Evolutionary conservation across 306 rosid species (phyloP), one percentile per base, ranked within the genome.

Genomic region (Rosa lucieae): DNA sequence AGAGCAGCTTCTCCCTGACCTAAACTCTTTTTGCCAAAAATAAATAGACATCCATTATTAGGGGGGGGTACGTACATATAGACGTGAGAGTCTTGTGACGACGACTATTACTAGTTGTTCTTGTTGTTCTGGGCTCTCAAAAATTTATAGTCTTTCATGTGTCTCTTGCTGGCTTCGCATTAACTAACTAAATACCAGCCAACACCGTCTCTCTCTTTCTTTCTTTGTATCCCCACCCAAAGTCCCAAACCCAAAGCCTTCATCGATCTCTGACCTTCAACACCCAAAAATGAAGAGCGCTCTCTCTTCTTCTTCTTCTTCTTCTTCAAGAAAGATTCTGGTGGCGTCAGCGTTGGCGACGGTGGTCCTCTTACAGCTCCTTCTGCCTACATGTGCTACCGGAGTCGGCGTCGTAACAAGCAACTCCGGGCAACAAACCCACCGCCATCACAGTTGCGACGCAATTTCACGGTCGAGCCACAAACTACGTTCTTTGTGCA

Each of bases 401-500:
- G 37, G 37, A 32, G 3, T 32, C 37, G 37, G 37, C 37, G 40
- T 12, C 17, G 18, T 18, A 26, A 72, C 89, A 82, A 81, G 75
- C 79, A 58, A 13, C 14, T 63, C 46, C 61, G 56, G 26, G 8
- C 44, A 43, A 68, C 46, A 15, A 21, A 56, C 26, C 65, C 80
- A 72, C 47, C 84, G 15, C 10, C 78, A 40, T 39, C 86, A 69
- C 42, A 52, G 81, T 13, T 94, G 98, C 82, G 88, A 79, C 49
- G 81, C 94, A 26, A 85, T 94, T 58, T 83, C 93, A 43, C 14
- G 49, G 23, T 67, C 72, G 7, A 39, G 13, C 26, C 29, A 40
- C 12, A 51, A 62, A 2, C 48, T 76, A 62, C 98, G 91, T 80
- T 86, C 96, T 79, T 74, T 95, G 77, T 95, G 99, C 80, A 71